Evolutionary conservation across 495 filamentous ascomycete genomes (phyloP), one percentile per base, ranked within the genome.

Genomic region (Penicillium longicatenatum): DNA sequence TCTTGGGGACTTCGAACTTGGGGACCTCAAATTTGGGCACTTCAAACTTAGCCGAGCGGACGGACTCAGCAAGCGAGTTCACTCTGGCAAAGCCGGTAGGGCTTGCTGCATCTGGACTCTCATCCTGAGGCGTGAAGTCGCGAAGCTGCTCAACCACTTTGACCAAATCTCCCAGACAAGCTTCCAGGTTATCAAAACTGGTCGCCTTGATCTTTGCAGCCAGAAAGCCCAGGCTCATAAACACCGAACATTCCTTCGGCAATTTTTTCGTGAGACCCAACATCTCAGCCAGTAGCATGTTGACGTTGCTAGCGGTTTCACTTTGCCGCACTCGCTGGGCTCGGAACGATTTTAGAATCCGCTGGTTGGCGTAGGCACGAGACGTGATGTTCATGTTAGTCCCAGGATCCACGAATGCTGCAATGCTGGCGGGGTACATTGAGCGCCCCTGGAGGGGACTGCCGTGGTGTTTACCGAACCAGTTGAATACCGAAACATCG

Each of bases 401-500:
- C 8, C 4, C 19, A 22, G 52, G 52, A 24, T 55, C 43, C 6
- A 55, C 43, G 20, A 62, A 62, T 7, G 60, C 42, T 12, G 54
- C 52, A 19, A 62, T 58, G 29, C 43, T 58, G 5, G 54, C 31
- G 14, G 60, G 55, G 33, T 62, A 62, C 9, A 62, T 37, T 12
- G 60, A 62, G 24, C 60, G 44, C 14, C 60, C 60, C 6, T 51
- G 50, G 1, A 62, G 19, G 16, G 54, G 33, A 17, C 55, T 62
- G 4, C 60, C 54, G 9, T 42, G 41, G 39, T 62, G 55, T 29
- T 58, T 58, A 11, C 60, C 60, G 2, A 50, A 37, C 60, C 60
- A 62, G 33, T 62, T 58, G 46, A 62, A 62, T 37, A 62, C 60
- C 10, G 60, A 58, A 12, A 62, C 55, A 50, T 62, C 45, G 6